phyloP scores from a whole-genome alignment of 1,284 basidiomycete genomes.

The Ganoderma leucocontextum region DNA sequence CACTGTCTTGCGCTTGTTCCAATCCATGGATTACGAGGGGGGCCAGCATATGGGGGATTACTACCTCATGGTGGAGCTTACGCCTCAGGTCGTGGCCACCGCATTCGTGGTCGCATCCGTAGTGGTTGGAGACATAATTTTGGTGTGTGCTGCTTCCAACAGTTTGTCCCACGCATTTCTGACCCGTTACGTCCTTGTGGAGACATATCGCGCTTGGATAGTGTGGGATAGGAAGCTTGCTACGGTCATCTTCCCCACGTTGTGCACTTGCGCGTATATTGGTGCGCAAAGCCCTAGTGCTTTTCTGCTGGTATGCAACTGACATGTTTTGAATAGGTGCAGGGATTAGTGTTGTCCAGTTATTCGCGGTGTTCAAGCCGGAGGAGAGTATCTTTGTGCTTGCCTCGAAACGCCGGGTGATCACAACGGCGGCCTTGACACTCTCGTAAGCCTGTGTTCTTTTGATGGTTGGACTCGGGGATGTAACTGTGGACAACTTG shows the following conservation, averaged over 20 bases:
- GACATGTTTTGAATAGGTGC: constrained; percentile 5
- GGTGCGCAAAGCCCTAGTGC: background rate
- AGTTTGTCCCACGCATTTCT: background rate
- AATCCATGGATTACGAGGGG: constrained; percentile 25
- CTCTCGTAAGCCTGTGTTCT: constrained; percentile 28
- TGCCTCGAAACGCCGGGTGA: constrained; percentile 24
- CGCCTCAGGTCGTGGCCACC: constrained; percentile 24
- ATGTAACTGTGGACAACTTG: no score
- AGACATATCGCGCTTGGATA: constrained; percentile 33
- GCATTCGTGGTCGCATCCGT: constrained; percentile 27
- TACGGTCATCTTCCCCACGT: constrained; percentile 29
- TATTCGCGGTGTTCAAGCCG: constrained; percentile 19
- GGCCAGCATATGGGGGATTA: constrained; percentile 21
- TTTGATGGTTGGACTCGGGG: no score
- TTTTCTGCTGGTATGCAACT: background rate
- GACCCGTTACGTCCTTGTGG: background rate
- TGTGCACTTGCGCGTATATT: constrained; percentile 22
- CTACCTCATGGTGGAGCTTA: constrained; percentile 21
- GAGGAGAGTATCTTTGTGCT: constrained; percentile 29
- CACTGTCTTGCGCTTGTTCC: constrained; percentile 23
- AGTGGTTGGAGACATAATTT: constrained; percentile 30
- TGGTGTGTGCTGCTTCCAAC: constrained; percentile 13
- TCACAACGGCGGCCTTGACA: constrained; percentile 24
- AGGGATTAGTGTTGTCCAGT: constrained; percentile 27
- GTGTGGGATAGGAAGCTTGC: constrained; percentile 26